phyloP scores from a whole-genome alignment of 805 yeast genomes.

The Teunomyces tritomae region DNA sequence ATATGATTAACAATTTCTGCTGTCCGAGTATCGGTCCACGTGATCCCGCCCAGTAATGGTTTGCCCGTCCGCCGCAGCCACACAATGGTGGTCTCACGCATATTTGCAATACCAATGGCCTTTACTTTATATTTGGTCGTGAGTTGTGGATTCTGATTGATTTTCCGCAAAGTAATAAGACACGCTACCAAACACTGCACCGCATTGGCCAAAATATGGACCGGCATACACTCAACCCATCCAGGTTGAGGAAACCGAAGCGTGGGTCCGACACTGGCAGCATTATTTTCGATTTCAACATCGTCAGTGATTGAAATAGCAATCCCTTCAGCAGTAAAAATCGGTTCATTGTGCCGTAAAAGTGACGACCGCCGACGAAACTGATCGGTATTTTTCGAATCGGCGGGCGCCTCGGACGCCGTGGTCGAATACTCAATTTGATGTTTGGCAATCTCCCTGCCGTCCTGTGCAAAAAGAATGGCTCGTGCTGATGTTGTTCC shows the following conservation, averaged over 20 bases:
- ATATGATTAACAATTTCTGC: slow-evolving; percentile 64
- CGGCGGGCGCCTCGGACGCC: slow-evolving; percentile 53
- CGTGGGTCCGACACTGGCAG: slow-evolving; percentile 60
- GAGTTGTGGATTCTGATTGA: slow-evolving; percentile 52
- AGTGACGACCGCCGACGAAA: slow-evolving; percentile 44
- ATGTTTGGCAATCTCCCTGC: slow-evolving; percentile 79
- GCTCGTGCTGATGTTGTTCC: slow-evolving; percentile 93
- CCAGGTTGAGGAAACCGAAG: slow-evolving; percentile 76
- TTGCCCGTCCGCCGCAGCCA: slow-evolving; percentile 84
- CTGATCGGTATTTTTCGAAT: slow-evolving; percentile 41
- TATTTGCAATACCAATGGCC: slow-evolving; percentile 87
- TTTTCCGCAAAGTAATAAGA: slow-evolving; percentile 51
- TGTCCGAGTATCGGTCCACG: slow-evolving; percentile 95
- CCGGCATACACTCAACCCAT: slow-evolving; percentile 94
- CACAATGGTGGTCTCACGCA: slow-evolving; percentile 90
- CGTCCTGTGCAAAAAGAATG: slow-evolving; percentile 69
- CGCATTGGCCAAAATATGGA: slow-evolving; percentile 75
- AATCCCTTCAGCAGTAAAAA: slow-evolving; percentile 73
- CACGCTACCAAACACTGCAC: slow-evolving; percentile 74
- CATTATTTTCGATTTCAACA: slow-evolving; percentile 61
- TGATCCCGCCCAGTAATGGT: slow-evolving; percentile 85
- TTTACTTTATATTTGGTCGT: slow-evolving; percentile 59
- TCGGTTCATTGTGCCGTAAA: slow-evolving; percentile 50
- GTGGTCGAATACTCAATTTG: slow-evolving; percentile 86
- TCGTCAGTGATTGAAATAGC: slow-evolving; percentile 58